A percentile compares a stretch with the other conserved stretches of the same genome.
Evolutionary conservation across 169 alveolate species (phyloP).

Genomic region (Eimeria mitis): DNA sequence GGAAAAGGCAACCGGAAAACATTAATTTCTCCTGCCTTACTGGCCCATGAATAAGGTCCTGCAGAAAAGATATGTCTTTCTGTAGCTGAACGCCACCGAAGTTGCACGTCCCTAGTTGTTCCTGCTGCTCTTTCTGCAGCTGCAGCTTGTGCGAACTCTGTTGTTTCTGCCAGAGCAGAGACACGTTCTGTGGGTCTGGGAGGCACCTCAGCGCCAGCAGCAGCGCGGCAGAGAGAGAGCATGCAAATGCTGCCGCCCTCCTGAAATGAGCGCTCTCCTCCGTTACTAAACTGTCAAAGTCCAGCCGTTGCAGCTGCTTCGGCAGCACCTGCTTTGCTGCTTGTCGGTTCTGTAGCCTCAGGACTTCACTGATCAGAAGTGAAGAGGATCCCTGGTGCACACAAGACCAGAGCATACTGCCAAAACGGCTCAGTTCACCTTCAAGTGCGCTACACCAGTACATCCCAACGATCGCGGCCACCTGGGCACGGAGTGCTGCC

Average conservation of each 20-base stretch:
- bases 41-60: background rate
- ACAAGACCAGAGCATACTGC: background rate
- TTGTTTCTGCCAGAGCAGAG: background rate
- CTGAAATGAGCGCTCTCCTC: constrained; percentile 22
- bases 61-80: background rate
- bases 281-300: background rate
- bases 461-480: constrained; percentile 11
- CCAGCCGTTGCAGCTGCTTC: background rate
- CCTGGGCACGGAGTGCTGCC: constrained; percentile 44
- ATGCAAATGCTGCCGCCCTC: constrained; percentile 21
- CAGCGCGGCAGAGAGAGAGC: constrained; percentile 59
- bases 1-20: background rate
- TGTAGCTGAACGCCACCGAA: background rate
- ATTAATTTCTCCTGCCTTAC: background rate
- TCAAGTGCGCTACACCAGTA: constrained; percentile 55
- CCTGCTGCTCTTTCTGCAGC: background rate
- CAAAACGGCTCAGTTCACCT: background rate
- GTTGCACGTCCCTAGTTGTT: background rate
- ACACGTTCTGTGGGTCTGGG: constrained; percentile 26
- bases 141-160: background rate
- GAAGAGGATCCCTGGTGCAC: background rate
- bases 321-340: background rate
- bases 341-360: background rate
- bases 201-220: constrained; percentile 42
- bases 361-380: background rate